A percentile compares a stretch with the other conserved stretches of the same genome.
These are phyloP conservation scores for Pyricularia grisea DNA, from an alignment of 2,329 filamentous ascomycete genomes.

Conservation along the genomic window DNA sequence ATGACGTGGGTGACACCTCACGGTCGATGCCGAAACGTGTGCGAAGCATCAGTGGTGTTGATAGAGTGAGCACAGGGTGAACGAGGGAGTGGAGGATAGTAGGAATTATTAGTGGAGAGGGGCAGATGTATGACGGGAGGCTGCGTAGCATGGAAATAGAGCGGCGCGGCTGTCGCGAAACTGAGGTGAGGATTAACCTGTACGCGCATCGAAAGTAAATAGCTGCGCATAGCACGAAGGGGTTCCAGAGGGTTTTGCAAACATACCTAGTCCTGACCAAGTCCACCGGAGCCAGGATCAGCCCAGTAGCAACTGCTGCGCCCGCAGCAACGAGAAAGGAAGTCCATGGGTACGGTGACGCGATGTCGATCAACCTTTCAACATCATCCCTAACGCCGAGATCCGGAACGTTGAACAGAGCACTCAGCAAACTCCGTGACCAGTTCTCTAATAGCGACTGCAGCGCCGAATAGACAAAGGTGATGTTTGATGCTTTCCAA, in stretches of 20 bases:
- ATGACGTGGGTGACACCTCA: conserved; percentile 69
- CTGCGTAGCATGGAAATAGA: conserved; percentile 69
- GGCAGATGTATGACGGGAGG: conserved; percentile 69
- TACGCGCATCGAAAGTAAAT: conserved; percentile 16
- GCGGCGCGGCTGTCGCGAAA: conserved; percentile 63
- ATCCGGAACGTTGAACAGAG: conserved; percentile 83
- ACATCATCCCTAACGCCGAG: conserved; percentile 65
- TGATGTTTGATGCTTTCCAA: conserved; percentile 89
- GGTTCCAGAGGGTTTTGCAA: not conserved
- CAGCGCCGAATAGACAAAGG: conserved; percentile 83
- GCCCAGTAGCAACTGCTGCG: conserved; percentile 60
- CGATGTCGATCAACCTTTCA: conserved; percentile 63
- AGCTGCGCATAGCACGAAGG: not conserved
- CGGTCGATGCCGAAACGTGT: conserved; percentile 79
- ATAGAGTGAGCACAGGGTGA: conserved; percentile 72
- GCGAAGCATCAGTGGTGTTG: conserved; percentile 76
- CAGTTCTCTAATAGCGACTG: conserved; percentile 85
- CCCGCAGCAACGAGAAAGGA: conserved; percentile 65
- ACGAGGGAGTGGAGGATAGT: conserved; percentile 80
- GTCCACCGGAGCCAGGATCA: conserved; percentile 80
- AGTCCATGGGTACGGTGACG: conserved; percentile 72
- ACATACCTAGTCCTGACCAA: conserved; percentile 69
- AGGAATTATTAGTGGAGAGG: conserved; percentile 63
- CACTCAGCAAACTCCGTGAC: conserved; percentile 82
- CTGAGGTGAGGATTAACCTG: conserved; percentile 75